Evolutionary conservation across 2,329 filamentous ascomycete genomes (phyloP).

Genomic region (Colletotrichum zoysiae): DNA sequence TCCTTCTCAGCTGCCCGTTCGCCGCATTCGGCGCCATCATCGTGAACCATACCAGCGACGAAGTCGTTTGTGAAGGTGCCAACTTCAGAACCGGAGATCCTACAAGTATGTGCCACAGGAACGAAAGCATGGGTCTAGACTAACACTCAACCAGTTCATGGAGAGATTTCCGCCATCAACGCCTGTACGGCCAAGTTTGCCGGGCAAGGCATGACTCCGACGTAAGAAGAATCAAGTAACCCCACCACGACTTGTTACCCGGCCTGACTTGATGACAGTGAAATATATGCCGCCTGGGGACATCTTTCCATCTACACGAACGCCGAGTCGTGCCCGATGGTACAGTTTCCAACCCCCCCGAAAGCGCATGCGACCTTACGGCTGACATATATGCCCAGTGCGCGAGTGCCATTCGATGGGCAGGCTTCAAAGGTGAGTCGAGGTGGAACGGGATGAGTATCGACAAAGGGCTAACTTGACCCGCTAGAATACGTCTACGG

Average conservation of each 20-base stretch:
- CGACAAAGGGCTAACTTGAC: background rate
- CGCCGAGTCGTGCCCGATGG: slow-evolving; percentile 68
- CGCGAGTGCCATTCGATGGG: slow-evolving; percentile 67
- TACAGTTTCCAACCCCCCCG: background rate
- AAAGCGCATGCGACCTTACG: background rate
- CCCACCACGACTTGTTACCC: rapidly evolving
- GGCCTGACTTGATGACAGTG: background rate
- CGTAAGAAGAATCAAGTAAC: background rate
- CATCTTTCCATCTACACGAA: slow-evolving; percentile 67
- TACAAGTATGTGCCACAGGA: background rate
- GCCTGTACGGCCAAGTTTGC: slow-evolving; percentile 33
- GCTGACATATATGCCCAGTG: slow-evolving; percentile 51
- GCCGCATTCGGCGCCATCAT: slow-evolving; percentile 66
- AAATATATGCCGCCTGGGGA: slow-evolving; percentile 59
- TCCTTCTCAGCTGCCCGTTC: slow-evolving; percentile 57
- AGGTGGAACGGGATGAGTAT: no score
- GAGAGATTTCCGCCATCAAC: slow-evolving; percentile 38
- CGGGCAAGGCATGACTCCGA: slow-evolving; percentile 29
- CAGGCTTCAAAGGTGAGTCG: slow-evolving; percentile 57
- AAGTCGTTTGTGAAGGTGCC: slow-evolving; percentile 30
- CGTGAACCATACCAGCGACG: slow-evolving; percentile 67
- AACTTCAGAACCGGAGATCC: slow-evolving; percentile 38
- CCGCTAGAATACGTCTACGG: slow-evolving; percentile 65
- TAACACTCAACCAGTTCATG: slow-evolving; percentile 8
- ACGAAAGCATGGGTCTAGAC: rapidly evolving